Conservation (phyloP, 1,284 basidiomycete genomes). For the Rugosomyces carneus region DNA sequence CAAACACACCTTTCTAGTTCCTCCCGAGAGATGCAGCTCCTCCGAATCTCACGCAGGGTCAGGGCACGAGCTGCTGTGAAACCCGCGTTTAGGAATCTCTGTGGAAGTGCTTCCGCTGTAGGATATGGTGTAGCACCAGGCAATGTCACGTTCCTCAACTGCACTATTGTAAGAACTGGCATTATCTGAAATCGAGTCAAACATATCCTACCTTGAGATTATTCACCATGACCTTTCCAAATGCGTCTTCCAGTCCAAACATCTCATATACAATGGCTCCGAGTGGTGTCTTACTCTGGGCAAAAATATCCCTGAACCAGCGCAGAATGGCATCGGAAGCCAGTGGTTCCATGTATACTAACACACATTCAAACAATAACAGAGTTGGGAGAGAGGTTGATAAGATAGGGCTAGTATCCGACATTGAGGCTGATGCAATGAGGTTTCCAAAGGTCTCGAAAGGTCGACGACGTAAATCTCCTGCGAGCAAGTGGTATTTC, state of each 20-base stretch:
- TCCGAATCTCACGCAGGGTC: conserved; percentile 65
- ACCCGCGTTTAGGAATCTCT: conserved; percentile 54
- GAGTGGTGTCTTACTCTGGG: conserved; percentile 25
- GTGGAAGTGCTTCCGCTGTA: conserved; percentile 49
- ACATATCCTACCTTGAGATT: conserved; percentile 63
- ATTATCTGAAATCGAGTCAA: not conserved
- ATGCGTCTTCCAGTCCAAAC: conserved; percentile 78
- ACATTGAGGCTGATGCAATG: conserved; percentile 23
- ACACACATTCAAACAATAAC: conserved; percentile 85
- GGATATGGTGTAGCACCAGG: conserved; percentile 68
- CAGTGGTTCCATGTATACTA: conserved; percentile 77
- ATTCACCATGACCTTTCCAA: conserved; percentile 82
- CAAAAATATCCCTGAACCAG: conserved; percentile 69
- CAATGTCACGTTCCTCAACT: conserved; percentile 71
- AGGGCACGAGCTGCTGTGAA: conserved; percentile 52
- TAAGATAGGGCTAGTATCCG: conserved; percentile 35
- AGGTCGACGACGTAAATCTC: conserved; percentile 62
- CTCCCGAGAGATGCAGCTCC: conserved; percentile 39
- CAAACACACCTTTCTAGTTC: conserved; percentile 60
- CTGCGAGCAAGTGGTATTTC: conserved; percentile 70
- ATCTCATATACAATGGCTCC: conserved; percentile 83
- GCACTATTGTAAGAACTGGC: not conserved
- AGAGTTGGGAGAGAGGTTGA: conserved; percentile 71
- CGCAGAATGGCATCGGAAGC: conserved; percentile 56
- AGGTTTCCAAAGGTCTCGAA: conserved; percentile 33